A percentile compares a stretch with the other conserved stretches of the same genome.
Evolutionary conservation across 768 basidiomycete genomes (phyloP).

Genomic region (Mycena vulgaris): DNA sequence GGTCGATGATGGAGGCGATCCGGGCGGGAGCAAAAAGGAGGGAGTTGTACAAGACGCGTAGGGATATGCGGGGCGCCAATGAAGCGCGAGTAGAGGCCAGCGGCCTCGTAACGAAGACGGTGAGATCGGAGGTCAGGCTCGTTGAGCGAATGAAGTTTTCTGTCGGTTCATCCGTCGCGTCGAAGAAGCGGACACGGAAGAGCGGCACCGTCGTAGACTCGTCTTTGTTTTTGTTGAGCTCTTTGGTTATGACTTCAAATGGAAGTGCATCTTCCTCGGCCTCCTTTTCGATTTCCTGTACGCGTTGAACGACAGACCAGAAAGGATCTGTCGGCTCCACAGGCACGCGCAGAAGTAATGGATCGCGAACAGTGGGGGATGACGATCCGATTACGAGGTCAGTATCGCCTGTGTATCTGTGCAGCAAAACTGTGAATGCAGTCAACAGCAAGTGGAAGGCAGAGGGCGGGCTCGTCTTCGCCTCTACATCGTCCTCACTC

Average conservation of each 20-base stretch:
- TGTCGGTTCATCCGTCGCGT: constrained; percentile 84
- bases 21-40: constrained; percentile 88
- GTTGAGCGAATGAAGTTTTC: constrained; percentile 86
- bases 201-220: constrained; percentile 76
- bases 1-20: constrained; percentile 86
- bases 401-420: constrained; percentile 96
- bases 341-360: constrained; percentile 87
- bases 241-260: constrained; percentile 81
- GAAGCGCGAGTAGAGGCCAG: constrained; percentile 77
- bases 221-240: constrained; percentile 76
- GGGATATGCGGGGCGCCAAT: constrained; percentile 80
- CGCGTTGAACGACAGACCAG: constrained; percentile 88
- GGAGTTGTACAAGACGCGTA: constrained; percentile 95
- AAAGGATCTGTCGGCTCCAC: constrained; percentile 91
- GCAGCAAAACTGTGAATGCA: constrained; percentile 92
- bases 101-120: constrained; percentile 87
- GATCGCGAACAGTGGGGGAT: constrained; percentile 79
- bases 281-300: constrained; percentile 88
- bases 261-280: constrained; percentile 87
- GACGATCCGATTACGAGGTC: constrained; percentile 94
- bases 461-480: constrained; percentile 69
- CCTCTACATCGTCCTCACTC: constrained; percentile 60
- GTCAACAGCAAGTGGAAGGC: constrained; percentile 93
- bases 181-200: constrained; percentile 97
- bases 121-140: constrained; percentile 91